Base-by-base conservation (phyloP, 441 rosid genomes). In the Croton laevigatus region DNA sequence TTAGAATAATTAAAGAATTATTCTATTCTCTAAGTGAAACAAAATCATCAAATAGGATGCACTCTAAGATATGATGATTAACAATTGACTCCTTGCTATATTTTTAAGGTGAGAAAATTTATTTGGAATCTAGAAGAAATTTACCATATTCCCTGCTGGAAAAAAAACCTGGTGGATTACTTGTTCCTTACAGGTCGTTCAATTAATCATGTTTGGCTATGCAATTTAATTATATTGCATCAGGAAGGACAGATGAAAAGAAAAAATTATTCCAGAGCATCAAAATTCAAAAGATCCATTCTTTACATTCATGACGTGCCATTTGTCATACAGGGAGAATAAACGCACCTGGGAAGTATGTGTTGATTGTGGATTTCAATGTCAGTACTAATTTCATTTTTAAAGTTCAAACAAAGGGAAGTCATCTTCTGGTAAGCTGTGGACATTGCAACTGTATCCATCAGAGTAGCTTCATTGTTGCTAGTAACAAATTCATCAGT, bases 391-490 rank as follows among this genome's bases (percentile, higher is more conserved):
- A 95, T 88, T 84, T 95, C 99, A 70, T 86, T 90, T 82, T 91
- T 95, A 23, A 92, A 68, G 78, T 87, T 95, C 69, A 73, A 72
- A 77, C 99, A 95, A 71, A 88, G 86, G 71, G 84, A 76, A 58
- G 91, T 83, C 98, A 95, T 92, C 85, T 91, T 95, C 79, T 87
- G 94, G 82, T 92, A 95, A 72, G 97, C 97, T 78, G 92, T 86
- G 36, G 93, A 78, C 85, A 84, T 81, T 73, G 92, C 86, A 71
- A 89, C 79, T 8, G 87, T 70, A 73, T 95, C 94, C 91, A 75
- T 73, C 82, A 82, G 82, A 79, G 68, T 80, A 66, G 83, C 85
- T 73, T 95, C 98, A 71, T 52, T 80, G 62, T 76, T 88, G 79
- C 69, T 83, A 61, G 91, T 68, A 71, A 91, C 90, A 84, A 81